phyloP scores from a whole-genome alignment of 352 stramenopile genomes.

The Phytophthora fragariaefolia region DNA sequence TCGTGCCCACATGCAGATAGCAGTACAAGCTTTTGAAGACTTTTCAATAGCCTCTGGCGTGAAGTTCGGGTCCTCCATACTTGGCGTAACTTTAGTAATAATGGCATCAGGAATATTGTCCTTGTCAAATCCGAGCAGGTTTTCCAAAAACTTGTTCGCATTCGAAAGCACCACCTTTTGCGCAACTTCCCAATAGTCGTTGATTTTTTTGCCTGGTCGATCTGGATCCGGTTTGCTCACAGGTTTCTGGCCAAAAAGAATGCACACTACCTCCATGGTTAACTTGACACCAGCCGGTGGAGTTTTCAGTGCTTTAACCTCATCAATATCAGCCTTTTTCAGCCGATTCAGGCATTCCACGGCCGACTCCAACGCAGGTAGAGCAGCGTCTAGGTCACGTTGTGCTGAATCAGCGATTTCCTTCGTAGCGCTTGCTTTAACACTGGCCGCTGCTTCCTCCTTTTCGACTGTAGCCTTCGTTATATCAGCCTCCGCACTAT shows the following conservation, averaged over 20 bases:
- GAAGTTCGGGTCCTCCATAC: slow-evolving; percentile 92
- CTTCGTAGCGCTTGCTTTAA: slow-evolving; percentile 88
- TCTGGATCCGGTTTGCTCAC: slow-evolving; percentile 89
- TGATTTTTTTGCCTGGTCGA: slow-evolving; percentile 90
- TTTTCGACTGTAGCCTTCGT: slow-evolving; percentile 89
- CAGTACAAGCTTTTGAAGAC: slow-evolving; percentile 91
- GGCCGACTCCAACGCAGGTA: slow-evolving; percentile 87
- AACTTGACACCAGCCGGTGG: slow-evolving; percentile 91
- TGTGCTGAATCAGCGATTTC: slow-evolving; percentile 92
- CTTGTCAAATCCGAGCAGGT: slow-evolving; percentile 91
- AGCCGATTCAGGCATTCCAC: slow-evolving; percentile 91
- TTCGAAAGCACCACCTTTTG: slow-evolving; percentile 93
- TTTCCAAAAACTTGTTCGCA: slow-evolving; percentile 93
- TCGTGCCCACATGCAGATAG: slow-evolving; percentile 94
- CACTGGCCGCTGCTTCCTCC: slow-evolving; percentile 86
- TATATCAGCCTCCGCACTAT: slow-evolving; percentile 90
- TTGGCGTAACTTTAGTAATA: slow-evolving; percentile 79
- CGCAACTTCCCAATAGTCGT: slow-evolving; percentile 92
- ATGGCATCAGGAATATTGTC: slow-evolving; percentile 94
- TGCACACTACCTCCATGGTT: slow-evolving; percentile 93
- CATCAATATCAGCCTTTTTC: slow-evolving; percentile 93
- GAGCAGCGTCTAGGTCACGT: slow-evolving; percentile 85
- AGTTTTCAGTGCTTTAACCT: slow-evolving; percentile 93
- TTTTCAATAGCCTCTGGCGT: slow-evolving; percentile 93
- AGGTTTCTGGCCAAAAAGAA: slow-evolving; percentile 92